Conservation (phyloP, 2,329 filamentous ascomycete genomes). For the Talaromyces verruculosus region DNA sequence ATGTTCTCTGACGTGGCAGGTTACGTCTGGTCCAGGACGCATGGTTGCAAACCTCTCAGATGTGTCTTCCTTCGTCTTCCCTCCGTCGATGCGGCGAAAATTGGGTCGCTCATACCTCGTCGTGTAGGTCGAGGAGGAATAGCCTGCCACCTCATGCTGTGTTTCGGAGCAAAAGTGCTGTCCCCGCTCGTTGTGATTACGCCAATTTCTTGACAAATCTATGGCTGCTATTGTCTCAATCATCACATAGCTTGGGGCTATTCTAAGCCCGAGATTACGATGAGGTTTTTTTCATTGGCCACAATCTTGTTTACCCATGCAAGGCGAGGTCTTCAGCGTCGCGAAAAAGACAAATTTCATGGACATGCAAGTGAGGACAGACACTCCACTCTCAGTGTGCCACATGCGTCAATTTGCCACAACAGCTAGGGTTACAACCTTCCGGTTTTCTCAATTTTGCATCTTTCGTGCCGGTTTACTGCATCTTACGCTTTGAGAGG, state of each 20-base stretch:
- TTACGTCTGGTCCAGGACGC: constrained; percentile 34
- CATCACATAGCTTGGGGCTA: not conserved
- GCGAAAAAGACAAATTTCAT: constrained; percentile 14
- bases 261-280: constrained; percentile 1
- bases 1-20: constrained; percentile 44
- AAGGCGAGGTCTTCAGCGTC: constrained; percentile 6
- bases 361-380: constrained; percentile 23
- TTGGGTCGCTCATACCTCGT: constrained; percentile 22
- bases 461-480: not conserved
- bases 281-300: constrained; percentile 20
- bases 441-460: constrained; percentile 23
- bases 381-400: constrained; percentile 22
- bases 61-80: constrained; percentile 29
- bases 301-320: constrained; percentile 17
- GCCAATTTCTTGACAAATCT: constrained; percentile 1
- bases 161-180: constrained; percentile 12
- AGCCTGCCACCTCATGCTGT: constrained; percentile 17
- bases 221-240: constrained; percentile 10
- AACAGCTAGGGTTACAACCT: constrained; percentile 26
- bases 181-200: constrained; percentile 10
- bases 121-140: constrained; percentile 22
- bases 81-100: constrained; percentile 28
- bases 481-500: not conserved
- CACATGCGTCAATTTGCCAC: constrained; percentile 33
- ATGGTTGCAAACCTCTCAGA: constrained; percentile 28